Percentiles rank a stretch among this genome's conserved stretches.
These are phyloP conservation scores for Dendrothele bispora DNA, from an alignment of 768 basidiomycete species.

Conservation along the genomic window DNA sequence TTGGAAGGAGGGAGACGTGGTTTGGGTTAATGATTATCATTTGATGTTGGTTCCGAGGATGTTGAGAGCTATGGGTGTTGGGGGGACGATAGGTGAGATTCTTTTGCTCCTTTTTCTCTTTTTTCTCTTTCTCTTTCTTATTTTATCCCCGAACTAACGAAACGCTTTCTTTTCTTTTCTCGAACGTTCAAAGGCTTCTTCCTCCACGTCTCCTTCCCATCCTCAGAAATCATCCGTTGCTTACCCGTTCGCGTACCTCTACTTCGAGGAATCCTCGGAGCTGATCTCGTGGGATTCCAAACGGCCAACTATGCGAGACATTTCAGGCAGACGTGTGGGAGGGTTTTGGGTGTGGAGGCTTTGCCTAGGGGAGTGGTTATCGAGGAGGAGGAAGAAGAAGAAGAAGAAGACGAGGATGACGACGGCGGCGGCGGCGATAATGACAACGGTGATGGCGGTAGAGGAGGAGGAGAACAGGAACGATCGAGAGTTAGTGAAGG, in stretches of 20 bases:
- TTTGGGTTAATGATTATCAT: conserved; percentile 97
- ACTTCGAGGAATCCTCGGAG: conserved; percentile 80
- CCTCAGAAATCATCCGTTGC: conserved; percentile 94
- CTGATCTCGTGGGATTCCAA: conserved; percentile 71
- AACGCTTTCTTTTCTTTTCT: no score
- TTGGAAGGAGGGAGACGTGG: conserved; percentile 90
- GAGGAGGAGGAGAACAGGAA: no score
- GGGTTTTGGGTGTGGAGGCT: conserved; percentile 79
- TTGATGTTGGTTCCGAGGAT: conserved; percentile 90
- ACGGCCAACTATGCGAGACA: conserved; percentile 82
- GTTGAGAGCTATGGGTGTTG: conserved; percentile 61
- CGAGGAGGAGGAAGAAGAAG: conserved; percentile 30
- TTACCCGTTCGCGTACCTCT: conserved; percentile 76
- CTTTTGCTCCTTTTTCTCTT: not conserved
- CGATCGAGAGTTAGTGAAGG: no score
- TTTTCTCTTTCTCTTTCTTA: conserved; percentile 2
- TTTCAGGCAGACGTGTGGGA: conserved; percentile 81
- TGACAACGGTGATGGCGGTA: not conserved
- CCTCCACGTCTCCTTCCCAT: conserved; percentile 95
- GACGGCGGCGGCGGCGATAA: not conserved
- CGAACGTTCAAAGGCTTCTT: conserved; percentile 89
- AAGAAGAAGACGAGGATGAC: conserved; percentile 20
- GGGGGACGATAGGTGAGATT: no score
- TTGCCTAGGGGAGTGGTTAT: conserved; percentile 82
- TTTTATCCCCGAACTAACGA: no score